Percentiles rank a stretch among this genome's conserved stretches.
Conservation (phyloP, 2,329 filamentous ascomycete genomes). For the Nigrograna mackinnonii region DNA sequence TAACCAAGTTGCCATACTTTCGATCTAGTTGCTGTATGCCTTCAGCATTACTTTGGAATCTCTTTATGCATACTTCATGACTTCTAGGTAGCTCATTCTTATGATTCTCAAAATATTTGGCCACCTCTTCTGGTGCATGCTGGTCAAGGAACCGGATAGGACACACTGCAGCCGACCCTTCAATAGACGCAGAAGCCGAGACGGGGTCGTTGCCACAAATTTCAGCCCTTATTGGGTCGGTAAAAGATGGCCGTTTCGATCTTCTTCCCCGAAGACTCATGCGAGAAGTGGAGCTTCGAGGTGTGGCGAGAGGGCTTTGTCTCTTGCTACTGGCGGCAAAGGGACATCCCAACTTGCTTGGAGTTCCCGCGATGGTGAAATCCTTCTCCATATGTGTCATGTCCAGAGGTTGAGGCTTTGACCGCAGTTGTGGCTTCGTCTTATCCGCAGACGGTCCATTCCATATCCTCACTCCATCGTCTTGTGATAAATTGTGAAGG, state of each 20-base stretch:
- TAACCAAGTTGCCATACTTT: conserved; percentile 90
- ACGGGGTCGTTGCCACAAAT: conserved; percentile 47
- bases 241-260: conserved; percentile 46
- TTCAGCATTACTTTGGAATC: conserved; percentile 85
- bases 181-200: conserved; percentile 50
- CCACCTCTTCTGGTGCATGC: conserved; percentile 90
- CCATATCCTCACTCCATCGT: conserved; percentile 44
- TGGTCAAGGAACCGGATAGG: conserved; percentile 92
- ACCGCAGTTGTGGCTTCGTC: conserved; percentile 21
- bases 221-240: conserved; percentile 46
- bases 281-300: conserved; percentile 43
- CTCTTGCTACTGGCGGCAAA: conserved; percentile 62
- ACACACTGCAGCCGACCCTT: conserved; percentile 65
- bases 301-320: conserved; percentile 48
- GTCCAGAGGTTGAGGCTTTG: conserved; percentile 35
- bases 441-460: conserved; percentile 40
- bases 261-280: conserved; percentile 38
- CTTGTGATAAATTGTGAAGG: conserved; percentile 21
- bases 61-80: conserved; percentile 87
- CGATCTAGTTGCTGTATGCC: conserved; percentile 87
- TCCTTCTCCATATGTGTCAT: conserved; percentile 72
- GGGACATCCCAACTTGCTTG: conserved; percentile 78
- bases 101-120: conserved; percentile 90
- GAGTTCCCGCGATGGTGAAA: conserved; percentile 84
- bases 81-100: conserved; percentile 94